Percentiles rank a stretch among this genome's conserved stretches.
These are phyloP conservation scores for Amanita molliuscula DNA, from an alignment of 768 basidiomycete genomes.

Conservation along the genomic window DNA sequence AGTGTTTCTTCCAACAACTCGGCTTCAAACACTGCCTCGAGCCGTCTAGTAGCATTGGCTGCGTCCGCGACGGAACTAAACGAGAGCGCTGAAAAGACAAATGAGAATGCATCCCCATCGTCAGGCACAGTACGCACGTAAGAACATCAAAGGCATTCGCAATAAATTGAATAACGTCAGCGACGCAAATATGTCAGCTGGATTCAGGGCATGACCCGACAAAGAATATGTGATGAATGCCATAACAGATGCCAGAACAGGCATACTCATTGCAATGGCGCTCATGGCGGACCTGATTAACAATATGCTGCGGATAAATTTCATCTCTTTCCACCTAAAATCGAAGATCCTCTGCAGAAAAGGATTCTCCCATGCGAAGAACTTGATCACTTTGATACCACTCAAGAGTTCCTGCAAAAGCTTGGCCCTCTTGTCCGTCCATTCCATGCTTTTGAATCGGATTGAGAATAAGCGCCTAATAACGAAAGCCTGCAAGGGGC, in stretches of 20 bases:
- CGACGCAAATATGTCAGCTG: conserved; percentile 75
- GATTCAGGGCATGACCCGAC: conserved; percentile 55
- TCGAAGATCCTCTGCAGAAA: conserved; percentile 66
- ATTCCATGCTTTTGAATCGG: conserved; percentile 68
- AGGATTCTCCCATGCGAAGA: conserved; percentile 81
- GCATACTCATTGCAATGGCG: conserved; percentile 62
- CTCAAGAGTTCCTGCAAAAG: conserved; percentile 82
- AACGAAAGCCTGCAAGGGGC: conserved; percentile 59
- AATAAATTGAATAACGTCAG: conserved; percentile 80
- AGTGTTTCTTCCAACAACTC: conserved; percentile 59
- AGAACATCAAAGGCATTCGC: conserved; percentile 71
- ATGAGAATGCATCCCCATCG: conserved; percentile 6
- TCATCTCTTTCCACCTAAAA: conserved; percentile 64
- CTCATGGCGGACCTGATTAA: conserved; percentile 57
- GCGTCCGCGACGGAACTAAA: conserved; percentile 82
- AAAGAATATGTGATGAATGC: conserved; percentile 70
- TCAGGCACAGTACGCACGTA: conserved; percentile 26
- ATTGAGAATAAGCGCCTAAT: conserved; percentile 67
- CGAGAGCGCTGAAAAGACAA: conserved; percentile 13
- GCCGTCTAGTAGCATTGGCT: conserved; percentile 63
- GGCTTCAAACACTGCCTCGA: conserved; percentile 76
- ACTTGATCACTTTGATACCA: conserved; percentile 89
- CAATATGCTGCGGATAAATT: conserved; percentile 55
- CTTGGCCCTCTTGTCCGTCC: conserved; percentile 88
- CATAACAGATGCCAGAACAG: conserved; percentile 68